These are phyloP conservation scores for Pyricularia pennisetigena DNA, from an alignment of 2,329 filamentous ascomycete genomes.

Conservation along the genomic window DNA sequence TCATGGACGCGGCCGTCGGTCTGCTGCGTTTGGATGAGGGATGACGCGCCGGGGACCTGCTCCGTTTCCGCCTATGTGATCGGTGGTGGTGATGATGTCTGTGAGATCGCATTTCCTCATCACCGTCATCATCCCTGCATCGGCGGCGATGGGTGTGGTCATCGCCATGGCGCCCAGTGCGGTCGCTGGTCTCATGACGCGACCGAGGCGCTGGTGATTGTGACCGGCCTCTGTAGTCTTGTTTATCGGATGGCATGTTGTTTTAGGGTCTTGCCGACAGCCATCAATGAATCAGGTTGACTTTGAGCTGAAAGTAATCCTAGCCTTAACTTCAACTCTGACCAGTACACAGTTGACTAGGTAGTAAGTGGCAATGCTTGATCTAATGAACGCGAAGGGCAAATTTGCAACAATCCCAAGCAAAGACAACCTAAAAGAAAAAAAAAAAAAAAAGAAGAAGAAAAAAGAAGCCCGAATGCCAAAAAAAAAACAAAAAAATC, in stretches of 20 bases:
- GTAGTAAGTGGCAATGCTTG: not conserved
- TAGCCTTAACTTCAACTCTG: no score
- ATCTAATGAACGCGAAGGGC: not conserved
- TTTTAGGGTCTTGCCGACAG: constrained; percentile 25
- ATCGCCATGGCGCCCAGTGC: not conserved
- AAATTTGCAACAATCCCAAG: not conserved
- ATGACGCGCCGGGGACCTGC: constrained; percentile 9
- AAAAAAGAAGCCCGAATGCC: not conserved
- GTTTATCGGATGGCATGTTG: not conserved
- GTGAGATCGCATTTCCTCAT: not conserved
- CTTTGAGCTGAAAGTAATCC: not conserved
- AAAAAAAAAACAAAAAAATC: not conserved
- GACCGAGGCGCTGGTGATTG: not conserved
- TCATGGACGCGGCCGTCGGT: constrained; percentile 2
- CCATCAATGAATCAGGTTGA: not conserved
- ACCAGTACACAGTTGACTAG: no score
- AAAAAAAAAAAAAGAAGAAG: not conserved
- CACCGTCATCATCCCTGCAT: not conserved
- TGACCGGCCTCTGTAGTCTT: not conserved
- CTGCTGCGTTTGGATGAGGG: not conserved
- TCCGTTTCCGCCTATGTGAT: constrained; percentile 28
- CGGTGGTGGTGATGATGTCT: not conserved
- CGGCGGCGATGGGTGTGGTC: not conserved
- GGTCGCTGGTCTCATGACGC: not conserved
- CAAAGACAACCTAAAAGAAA: not conserved